Base-by-base conservation (phyloP, 106 monocot species). In the Dendrobium nobile region DNA sequence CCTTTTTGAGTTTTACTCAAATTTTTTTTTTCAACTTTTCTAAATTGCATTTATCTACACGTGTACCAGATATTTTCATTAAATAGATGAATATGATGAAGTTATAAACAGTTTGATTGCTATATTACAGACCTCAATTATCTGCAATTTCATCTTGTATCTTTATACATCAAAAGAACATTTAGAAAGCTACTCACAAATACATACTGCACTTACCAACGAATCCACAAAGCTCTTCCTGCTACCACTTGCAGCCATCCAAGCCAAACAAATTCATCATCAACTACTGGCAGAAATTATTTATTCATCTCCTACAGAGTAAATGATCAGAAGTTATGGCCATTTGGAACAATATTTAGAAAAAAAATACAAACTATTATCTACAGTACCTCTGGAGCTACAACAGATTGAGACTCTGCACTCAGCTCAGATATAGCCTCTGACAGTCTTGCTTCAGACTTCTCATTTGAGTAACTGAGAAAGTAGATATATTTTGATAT, bases 401-500 rank as follows among this genome's bases (percentile, higher is more conserved):
- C n/a, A 26, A 44, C n/a, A 26, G 72, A 41, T 78, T 13, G 4
- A 72, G 83, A 77, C 42, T 79, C 75, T 33, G 65, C 27, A 75
- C 31, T 41, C 9, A 78, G 41, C 59, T 88, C 85, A 3, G 83
- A 75, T 16, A 40, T 24, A 20, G 67, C 54, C 4, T 89, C 87
- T 43, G 75, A 75, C 19, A 81, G 82, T 82, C 89, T 91, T 54
- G 90, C 88, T 86, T 95, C 95, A 59, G 93, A 95, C 61, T 95
- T 95, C 85, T 89, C 95, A 80, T 95, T 95, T 42, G 95, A 95
- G 48, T 87, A 89, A 67, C 95, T 95, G 86, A 48, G 84, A 65
- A 1, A 16, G 64, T 15, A 65, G 5, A 13, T 26, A 65, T 65
- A 65, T 22, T 9, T 15, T 15, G 51, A 1, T 5, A 4, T 45